phyloP scores from a whole-genome alignment of 2,329 filamentous ascomycete genomes.

The Diaporthe citrichinensis region DNA sequence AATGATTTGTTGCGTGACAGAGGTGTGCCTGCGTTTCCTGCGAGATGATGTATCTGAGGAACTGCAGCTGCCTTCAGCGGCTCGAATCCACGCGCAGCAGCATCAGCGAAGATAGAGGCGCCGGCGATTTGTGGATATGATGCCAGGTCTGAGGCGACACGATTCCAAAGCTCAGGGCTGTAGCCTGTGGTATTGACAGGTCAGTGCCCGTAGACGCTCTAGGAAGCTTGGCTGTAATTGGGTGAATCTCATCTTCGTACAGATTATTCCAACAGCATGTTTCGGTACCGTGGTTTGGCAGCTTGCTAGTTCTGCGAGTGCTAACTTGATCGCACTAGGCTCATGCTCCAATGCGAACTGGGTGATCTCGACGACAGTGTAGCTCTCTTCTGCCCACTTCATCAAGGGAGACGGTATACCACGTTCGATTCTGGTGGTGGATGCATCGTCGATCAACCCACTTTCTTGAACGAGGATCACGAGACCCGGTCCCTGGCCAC shows the following conservation, averaged over 20 bases:
- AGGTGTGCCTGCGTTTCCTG: constrained; percentile 6
- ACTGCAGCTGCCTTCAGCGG: not conserved
- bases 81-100: not conserved
- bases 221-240: not conserved
- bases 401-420: constrained; percentile 31
- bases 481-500: not conserved
- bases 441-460: not conserved
- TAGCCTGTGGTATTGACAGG: not conserved
- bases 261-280: constrained; percentile 35
- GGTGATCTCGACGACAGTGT: constrained; percentile 39
- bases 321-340: constrained; percentile 1
- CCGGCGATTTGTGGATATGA: constrained; percentile 23
- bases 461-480: not conserved
- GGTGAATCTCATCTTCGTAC: not conserved
- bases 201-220: too few relatives aligned
- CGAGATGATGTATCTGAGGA: constrained; percentile 34
- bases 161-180: constrained; percentile 15
- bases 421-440: not conserved
- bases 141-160: constrained; percentile 14
- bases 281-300: constrained; percentile 28
- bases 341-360: not conserved
- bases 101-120: constrained; percentile 35
- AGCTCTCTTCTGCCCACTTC: constrained; percentile 41
- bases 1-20: not conserved
- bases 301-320: not conserved